Conservation (phyloP, 116 monocot genomes). For the Cymodocea nodosa region DNA sequence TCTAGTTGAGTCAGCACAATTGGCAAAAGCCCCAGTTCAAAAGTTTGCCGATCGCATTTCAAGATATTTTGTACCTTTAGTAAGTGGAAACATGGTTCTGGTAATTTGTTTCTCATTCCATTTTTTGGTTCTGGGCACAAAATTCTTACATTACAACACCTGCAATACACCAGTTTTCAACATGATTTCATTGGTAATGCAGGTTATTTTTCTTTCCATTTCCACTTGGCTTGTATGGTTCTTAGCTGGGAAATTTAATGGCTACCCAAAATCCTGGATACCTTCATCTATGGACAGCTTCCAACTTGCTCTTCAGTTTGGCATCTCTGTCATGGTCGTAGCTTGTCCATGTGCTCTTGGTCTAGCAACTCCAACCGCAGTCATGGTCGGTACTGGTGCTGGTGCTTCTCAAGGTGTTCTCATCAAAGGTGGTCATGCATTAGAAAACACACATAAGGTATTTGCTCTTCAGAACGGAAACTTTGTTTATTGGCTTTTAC, state of each 20-base stretch:
- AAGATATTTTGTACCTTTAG: conserved; percentile 74
- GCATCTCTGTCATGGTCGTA: conserved; percentile 89
- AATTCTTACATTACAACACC: no score
- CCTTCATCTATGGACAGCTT: conserved; percentile 91
- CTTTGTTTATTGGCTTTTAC: no score
- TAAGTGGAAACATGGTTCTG: conserved; percentile 16
- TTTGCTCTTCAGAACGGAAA: no score
- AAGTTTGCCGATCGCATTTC: conserved; percentile 89
- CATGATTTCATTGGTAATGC: conserved; percentile 1
- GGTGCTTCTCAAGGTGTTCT: conserved; percentile 89
- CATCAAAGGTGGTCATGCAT: conserved; percentile 89
- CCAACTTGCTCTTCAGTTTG: conserved; percentile 90
- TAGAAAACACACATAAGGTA: conserved; percentile 90
- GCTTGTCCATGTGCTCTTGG: conserved; percentile 95
- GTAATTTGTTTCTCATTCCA: no score
- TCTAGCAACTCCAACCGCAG: conserved; percentile 88
- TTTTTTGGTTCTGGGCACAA: no score
- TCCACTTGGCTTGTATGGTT: conserved; percentile 77
- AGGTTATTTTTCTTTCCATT: conserved; percentile 66
- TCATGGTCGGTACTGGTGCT: conserved; percentile 95
- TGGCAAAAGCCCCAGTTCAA: conserved; percentile 94
- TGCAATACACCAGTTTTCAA: no score
- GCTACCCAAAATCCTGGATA: conserved; percentile 73
- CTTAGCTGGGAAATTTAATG: conserved; percentile 59
- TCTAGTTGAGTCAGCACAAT: conserved; percentile 89